Evolutionary conservation across 2,329 filamentous ascomycete species (phyloP).

Genomic region (Arthrinium phaeospermum): DNA sequence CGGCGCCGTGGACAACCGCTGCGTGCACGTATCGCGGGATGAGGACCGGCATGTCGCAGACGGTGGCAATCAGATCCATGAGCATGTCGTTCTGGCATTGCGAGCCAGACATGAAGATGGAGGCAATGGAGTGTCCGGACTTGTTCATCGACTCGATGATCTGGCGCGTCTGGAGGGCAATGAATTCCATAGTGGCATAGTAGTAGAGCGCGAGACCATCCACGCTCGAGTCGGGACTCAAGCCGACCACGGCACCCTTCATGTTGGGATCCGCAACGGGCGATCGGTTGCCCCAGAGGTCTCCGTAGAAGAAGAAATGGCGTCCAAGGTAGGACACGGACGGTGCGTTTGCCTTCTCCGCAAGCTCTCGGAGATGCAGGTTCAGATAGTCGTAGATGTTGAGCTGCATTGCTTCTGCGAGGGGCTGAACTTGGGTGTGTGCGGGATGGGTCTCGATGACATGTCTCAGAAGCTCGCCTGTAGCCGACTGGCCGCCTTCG

Average conservation of each 20-base stretch:
- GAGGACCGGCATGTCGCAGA: constrained; percentile 89
- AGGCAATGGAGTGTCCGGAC: constrained; percentile 83
- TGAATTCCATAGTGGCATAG: constrained; percentile 97
- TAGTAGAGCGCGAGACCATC: constrained; percentile 91
- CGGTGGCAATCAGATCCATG: constrained; percentile 89
- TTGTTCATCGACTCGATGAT: constrained; percentile 95
- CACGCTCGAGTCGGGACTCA: constrained; percentile 84
- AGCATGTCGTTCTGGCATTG: constrained; percentile 96
- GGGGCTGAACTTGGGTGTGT: constrained; percentile 77
- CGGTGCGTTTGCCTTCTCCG: constrained; percentile 71
- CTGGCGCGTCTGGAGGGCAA: constrained; percentile 93
- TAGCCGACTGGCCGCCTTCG: constrained; percentile 95
- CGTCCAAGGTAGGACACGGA: constrained; percentile 84
- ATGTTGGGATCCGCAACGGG: constrained; percentile 92
- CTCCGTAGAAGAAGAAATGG: constrained; percentile 98
- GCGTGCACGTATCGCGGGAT: constrained; percentile 94
- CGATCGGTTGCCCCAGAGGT: constrained; percentile 95
- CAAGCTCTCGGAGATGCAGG: constrained; percentile 75
- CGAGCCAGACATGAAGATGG: constrained; percentile 98
- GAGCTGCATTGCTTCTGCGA: constrained; percentile 80
- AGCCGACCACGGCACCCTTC: constrained; percentile 86
- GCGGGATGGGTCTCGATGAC: constrained; percentile 95
- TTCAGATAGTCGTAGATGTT: constrained; percentile 98
- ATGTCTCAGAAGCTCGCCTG: constrained; percentile 91
- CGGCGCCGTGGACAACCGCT: constrained; percentile 95